Evolutionary conservation across 495 filamentous ascomycete species (phyloP).

Genomic region (Hypoxylon fuscum): DNA sequence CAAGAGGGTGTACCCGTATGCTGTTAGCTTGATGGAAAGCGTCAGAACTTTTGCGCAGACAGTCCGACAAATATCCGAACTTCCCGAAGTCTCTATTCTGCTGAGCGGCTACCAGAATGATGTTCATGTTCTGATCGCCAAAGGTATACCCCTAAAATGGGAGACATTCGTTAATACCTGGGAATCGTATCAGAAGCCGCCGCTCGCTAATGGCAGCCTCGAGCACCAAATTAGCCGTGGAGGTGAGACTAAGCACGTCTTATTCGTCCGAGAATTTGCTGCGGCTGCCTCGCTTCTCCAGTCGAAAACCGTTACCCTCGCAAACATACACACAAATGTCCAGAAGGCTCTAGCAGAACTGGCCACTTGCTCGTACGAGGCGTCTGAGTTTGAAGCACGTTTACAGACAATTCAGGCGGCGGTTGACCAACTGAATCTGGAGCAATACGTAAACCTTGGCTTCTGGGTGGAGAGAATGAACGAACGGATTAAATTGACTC

Average conservation of each 20-base stretch:
- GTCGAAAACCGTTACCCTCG: slow-evolving; percentile 79
- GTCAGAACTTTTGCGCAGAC: slow-evolving; percentile 90
- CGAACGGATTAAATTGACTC: slow-evolving; percentile 76
- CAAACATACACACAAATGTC: slow-evolving; percentile 81
- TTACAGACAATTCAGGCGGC: slow-evolving; percentile 85
- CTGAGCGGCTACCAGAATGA: slow-evolving; percentile 92
- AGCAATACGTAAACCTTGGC: slow-evolving; percentile 90
- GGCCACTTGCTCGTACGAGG: slow-evolving; percentile 84
- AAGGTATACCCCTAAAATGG: slow-evolving; percentile 91
- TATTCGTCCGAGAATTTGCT: slow-evolving; percentile 94
- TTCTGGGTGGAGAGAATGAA: slow-evolving; percentile 91
- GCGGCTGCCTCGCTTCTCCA: slow-evolving; percentile 84
- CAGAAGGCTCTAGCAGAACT: slow-evolving; percentile 84
- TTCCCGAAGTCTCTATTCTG: slow-evolving; percentile 85
- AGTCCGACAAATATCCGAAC: slow-evolving; percentile 77
- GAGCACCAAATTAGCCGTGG: slow-evolving; percentile 65
- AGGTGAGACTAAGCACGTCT: slow-evolving; percentile 89
- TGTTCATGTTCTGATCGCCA: slow-evolving; percentile 78
- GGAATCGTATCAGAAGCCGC: slow-evolving; percentile 83
- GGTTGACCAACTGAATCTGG: slow-evolving; percentile 94
- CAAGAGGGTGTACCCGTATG: slow-evolving; percentile 95
- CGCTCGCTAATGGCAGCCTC: slow-evolving; percentile 66
- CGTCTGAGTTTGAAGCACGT: slow-evolving; percentile 76
- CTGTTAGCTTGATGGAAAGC: slow-evolving; percentile 97
- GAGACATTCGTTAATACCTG: slow-evolving; percentile 97